phyloP scores from a whole-genome alignment of 257 asterid genomes.

The Solanum piurae region DNA sequence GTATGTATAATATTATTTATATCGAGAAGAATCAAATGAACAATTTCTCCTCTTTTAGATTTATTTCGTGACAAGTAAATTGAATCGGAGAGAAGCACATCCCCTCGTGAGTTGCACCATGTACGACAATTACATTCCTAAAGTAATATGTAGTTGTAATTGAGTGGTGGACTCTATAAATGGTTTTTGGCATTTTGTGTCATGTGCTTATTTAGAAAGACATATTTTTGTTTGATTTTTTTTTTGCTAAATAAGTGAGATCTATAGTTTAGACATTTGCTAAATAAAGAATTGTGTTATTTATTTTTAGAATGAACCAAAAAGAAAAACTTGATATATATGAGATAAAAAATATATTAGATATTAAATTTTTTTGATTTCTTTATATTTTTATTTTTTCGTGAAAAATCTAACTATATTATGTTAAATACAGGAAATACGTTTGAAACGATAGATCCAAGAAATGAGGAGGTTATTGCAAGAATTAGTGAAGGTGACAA shows the following conservation, averaged over 20 bases:
- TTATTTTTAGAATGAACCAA: too few relatives aligned
- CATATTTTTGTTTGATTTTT: background rate
- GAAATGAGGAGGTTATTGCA: conserved; percentile 24
- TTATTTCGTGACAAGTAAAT: background rate
- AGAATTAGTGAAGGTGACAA: conserved; percentile 24
- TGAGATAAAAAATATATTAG: too few relatives aligned
- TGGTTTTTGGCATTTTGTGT: background rate
- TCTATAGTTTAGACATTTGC: background rate
- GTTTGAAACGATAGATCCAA: conserved; percentile 29
- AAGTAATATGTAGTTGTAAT: too few relatives aligned
- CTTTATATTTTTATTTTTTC: too few relatives aligned
- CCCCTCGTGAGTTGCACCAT: background rate
- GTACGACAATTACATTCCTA: background rate
- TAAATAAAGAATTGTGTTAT: too few relatives aligned
- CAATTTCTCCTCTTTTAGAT: too few relatives aligned
- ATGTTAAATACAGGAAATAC: background rate
- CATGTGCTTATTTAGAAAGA: background rate
- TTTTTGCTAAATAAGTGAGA: background rate
- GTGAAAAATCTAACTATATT: too few relatives aligned
- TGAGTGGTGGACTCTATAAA: background rate
- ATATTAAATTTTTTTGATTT: too few relatives aligned
- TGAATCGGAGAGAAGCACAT: too few relatives aligned
- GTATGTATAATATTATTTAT: too few relatives aligned
- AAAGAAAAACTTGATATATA: background rate
- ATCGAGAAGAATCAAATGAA: too few relatives aligned